These are phyloP conservation scores for Millerozyma acaciae DNA, from an alignment of 805 yeast species.

Conservation along the genomic window DNA sequence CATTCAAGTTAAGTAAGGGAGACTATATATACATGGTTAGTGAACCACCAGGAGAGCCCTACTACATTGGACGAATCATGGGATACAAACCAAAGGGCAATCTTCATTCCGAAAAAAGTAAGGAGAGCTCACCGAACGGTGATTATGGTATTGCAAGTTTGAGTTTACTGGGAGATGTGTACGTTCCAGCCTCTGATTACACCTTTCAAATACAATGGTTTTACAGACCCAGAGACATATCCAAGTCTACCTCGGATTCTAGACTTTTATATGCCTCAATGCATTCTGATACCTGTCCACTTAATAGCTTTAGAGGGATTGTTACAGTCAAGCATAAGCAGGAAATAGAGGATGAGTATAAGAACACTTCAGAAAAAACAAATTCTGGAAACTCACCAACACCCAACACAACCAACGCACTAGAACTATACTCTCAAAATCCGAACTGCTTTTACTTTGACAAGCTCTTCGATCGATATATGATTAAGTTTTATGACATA, in stretches of 20 bases:
- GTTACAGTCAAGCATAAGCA: slow-evolving; percentile 66
- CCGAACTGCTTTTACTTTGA: slow-evolving; percentile 84
- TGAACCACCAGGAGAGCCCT: slow-evolving; percentile 94
- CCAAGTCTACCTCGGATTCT: slow-evolving; percentile 63
- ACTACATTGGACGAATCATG: slow-evolving; percentile 78
- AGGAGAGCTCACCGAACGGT: not conserved
- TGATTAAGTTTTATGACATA: slow-evolving; percentile 77
- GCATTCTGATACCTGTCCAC: slow-evolving; percentile 81
- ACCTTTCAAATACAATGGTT: slow-evolving; percentile 82
- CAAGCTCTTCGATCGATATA: slow-evolving; percentile 79
- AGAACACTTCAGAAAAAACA: slow-evolving; percentile 2
- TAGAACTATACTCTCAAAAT: slow-evolving; percentile 49
- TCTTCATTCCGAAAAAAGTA: not conserved
- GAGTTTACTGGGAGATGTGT: not conserved
- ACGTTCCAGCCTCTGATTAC: slow-evolving; percentile 43
- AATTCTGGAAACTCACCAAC: slow-evolving; percentile 9
- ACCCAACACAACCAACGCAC: slow-evolving; percentile 13
- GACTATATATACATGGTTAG: slow-evolving; percentile 80
- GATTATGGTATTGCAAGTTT: slow-evolving; percentile 1
- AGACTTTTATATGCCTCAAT: slow-evolving; percentile 77
- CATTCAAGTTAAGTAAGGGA: slow-evolving; percentile 40
- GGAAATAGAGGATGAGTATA: slow-evolving; percentile 50
- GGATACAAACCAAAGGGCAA: slow-evolving; percentile 46
- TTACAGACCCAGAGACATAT: slow-evolving; percentile 82
- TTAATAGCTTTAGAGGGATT: slow-evolving; percentile 69